A percentile compares a stretch with the other conserved stretches of the same genome.
phyloP scores from a whole-genome alignment of 2,329 filamentous ascomycete species.

The Penicillium freii region DNA sequence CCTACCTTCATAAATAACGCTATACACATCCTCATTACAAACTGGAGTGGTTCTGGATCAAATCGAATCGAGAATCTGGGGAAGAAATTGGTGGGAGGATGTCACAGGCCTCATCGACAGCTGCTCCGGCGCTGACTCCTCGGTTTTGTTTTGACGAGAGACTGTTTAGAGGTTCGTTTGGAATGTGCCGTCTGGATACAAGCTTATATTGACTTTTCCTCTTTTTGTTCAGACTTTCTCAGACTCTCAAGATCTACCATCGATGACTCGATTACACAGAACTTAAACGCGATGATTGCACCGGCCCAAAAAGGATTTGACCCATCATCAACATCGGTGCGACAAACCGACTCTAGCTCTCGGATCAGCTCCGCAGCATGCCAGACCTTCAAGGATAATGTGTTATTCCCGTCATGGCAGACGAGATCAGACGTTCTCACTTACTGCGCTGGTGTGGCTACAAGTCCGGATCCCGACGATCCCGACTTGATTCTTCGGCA shows the following conservation, averaged over 20 bases:
- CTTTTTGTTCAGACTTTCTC: conserved; percentile 69
- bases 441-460: conserved; percentile 87
- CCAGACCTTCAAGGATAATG: conserved; percentile 67
- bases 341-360: conserved; percentile 52
- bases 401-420: conserved; percentile 88
- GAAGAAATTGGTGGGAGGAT: conserved; percentile 32
- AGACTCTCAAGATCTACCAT: conserved; percentile 78
- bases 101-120: conserved; percentile 40
- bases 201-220: conserved; percentile 58
- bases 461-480: conserved; percentile 81
- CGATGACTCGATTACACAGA: conserved; percentile 91
- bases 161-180: conserved; percentile 62
- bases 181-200: not conserved
- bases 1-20: not conserved
- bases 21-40: conserved; percentile 24
- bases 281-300: conserved; percentile 83
- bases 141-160: conserved; percentile 76
- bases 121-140: conserved; percentile 59
- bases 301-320: conserved; percentile 73
- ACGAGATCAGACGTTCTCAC: conserved; percentile 75
- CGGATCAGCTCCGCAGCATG: conserved; percentile 64
- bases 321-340: conserved; percentile 69
- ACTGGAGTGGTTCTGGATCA: conserved; percentile 44
- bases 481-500: conserved; percentile 70
- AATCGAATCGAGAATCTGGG: conserved; percentile 26